Evolutionary conservation across 495 filamentous ascomycete genomes (phyloP).

Genomic region (Hypoxylon perforatum): DNA sequence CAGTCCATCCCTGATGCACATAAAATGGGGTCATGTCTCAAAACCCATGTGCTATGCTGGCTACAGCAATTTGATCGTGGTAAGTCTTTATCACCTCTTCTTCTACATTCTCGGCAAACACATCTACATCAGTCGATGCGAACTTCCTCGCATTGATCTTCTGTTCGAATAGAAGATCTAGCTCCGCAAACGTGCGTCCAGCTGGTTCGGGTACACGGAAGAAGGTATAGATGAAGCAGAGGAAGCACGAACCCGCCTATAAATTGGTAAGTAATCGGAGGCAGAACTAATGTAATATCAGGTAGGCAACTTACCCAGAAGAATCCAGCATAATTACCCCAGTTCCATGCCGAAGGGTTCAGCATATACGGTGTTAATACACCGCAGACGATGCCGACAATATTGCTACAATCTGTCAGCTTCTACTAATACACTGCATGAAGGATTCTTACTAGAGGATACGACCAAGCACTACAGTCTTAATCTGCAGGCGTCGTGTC

Average conservation of each 20-base stretch:
- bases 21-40: constrained; percentile 1
- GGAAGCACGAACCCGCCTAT: constrained; percentile 72
- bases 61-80: constrained; percentile 43
- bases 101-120: constrained; percentile 71
- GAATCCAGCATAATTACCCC: constrained; percentile 82
- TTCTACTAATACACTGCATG: background rate
- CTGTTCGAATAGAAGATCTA: constrained; percentile 78
- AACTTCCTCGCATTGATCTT: constrained; percentile 76
- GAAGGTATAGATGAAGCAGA: constrained; percentile 77
- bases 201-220: constrained; percentile 80
- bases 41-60: constrained; percentile 29
- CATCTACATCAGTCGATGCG: constrained; percentile 69
- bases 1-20: background rate
- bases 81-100: constrained; percentile 62
- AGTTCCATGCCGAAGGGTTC: constrained; percentile 79
- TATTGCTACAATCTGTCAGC: constrained; percentile 37
- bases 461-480: constrained; percentile 74
- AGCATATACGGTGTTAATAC: constrained; percentile 82
- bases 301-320: constrained; percentile 70
- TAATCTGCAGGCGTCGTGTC: constrained; percentile 78
- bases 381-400: constrained; percentile 58
- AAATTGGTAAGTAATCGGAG: background rate
- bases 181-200: constrained; percentile 77
- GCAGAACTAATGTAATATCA: background rate
- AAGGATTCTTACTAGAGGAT: constrained; percentile 67